phyloP scores from a whole-genome alignment of 2,329 filamentous ascomycete species.

The Neonectria coccinea region DNA sequence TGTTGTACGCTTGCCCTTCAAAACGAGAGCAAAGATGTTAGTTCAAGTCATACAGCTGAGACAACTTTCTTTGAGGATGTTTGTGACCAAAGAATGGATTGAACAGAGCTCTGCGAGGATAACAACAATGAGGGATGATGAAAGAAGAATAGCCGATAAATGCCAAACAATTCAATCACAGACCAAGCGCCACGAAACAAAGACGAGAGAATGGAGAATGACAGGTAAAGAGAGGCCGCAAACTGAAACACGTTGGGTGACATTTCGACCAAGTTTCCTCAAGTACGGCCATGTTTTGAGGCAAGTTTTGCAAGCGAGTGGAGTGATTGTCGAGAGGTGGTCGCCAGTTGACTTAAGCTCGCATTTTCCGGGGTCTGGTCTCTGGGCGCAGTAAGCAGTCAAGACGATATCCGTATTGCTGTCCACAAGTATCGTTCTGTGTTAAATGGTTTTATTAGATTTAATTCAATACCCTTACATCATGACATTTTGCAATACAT shows the following conservation, averaged over 20 bases:
- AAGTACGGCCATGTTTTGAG: background rate
- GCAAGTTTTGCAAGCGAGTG: background rate
- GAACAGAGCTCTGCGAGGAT: background rate
- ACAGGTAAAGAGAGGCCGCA: background rate
- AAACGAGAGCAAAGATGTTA: too few species aligned
- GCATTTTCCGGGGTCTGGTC: background rate
- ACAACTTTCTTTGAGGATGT: too few species aligned
- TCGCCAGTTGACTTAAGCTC: background rate
- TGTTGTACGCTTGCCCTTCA: too few species aligned
- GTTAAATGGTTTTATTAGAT: background rate
- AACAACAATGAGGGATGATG: background rate
- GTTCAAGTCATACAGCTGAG: too few species aligned
- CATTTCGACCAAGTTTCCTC: background rate
- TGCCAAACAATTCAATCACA: background rate
- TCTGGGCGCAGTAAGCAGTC: background rate
- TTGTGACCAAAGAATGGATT: background rate
- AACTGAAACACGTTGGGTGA: too few species aligned
- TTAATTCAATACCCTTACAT: slow-evolving; percentile 7
- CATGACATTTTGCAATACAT: background rate
- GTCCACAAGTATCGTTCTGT: background rate
- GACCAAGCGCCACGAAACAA: background rate
- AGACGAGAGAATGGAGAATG: too few species aligned
- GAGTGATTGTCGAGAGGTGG: background rate
- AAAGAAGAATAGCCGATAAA: background rate
- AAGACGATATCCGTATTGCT: background rate